phyloP scores from a whole-genome alignment of 768 basidiomycete species.

The Crucibulum laeve region DNA sequence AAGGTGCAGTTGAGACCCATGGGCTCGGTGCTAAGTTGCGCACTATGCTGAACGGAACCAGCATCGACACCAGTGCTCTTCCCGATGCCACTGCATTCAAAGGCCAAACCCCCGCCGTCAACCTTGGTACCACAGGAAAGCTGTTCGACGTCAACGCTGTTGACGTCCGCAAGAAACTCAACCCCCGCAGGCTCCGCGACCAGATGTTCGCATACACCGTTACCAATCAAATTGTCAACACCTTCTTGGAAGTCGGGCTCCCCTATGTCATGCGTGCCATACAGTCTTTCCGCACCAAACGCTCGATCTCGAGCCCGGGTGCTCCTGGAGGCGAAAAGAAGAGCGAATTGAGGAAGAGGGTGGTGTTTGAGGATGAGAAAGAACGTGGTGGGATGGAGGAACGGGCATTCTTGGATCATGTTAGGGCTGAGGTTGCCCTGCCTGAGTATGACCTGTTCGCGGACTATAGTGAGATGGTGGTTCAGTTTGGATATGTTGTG shows the following conservation, averaged over 20 bases:
- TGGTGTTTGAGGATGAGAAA: conserved; percentile 68
- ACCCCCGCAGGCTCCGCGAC: conserved; percentile 68
- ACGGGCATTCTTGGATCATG: conserved; percentile 71
- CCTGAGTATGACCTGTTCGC: conserved; percentile 79
- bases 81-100: conserved; percentile 9
- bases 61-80: neutral
- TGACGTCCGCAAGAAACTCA: conserved; percentile 51
- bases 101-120: conserved; percentile 32
- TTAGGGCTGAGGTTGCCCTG: conserved; percentile 71
- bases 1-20: conserved; percentile 13
- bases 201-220: conserved; percentile 95
- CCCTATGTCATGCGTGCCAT: conserved; percentile 72
- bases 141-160: neutral
- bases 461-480: conserved; percentile 96
- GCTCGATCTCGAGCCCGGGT: conserved; percentile 9
- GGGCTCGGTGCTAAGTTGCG: conserved; percentile 16
- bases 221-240: conserved; percentile 81
- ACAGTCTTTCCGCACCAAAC: conserved; percentile 35
- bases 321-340: conserved; percentile 19
- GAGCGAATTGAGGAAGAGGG: conserved; percentile 52
- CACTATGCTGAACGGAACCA: conserved; percentile 26
- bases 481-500: conserved; percentile 90
- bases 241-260: conserved; percentile 74
- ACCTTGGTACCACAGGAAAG: conserved; percentile 38
- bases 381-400: conserved; percentile 59